A percentile compares a stretch with the other conserved stretches of the same genome.
Conservation (phyloP, 164 flowering plant genomes). For the Piper longum region DNA sequence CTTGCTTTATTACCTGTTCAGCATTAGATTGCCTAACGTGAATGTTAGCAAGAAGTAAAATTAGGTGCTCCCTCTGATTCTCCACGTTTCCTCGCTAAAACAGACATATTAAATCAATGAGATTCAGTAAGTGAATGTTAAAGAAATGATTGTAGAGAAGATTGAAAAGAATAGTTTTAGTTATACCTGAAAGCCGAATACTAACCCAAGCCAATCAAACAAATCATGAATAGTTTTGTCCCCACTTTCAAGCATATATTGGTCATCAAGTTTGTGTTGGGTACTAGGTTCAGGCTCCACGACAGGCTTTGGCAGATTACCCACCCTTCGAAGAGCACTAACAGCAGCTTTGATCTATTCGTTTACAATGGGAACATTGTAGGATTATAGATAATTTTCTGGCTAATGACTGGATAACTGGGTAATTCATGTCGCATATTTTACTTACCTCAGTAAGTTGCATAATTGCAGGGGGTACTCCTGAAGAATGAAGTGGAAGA, state of each 20-base stretch:
- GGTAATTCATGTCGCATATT: background rate
- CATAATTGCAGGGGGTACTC: constrained; percentile 75
- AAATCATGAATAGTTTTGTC: constrained; percentile 49
- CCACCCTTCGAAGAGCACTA: constrained; percentile 50
- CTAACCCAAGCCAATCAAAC: constrained; percentile 81
- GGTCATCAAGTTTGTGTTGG: constrained; percentile 6
- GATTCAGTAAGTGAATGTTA: background rate
- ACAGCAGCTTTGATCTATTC: constrained; percentile 79
- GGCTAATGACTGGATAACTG: background rate
- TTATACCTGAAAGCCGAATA: constrained; percentile 92
- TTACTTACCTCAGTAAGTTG: constrained; percentile 80
- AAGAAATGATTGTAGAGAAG: background rate
- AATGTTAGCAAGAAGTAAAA: constrained; percentile 84
- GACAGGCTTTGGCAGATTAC: constrained; percentile 47
- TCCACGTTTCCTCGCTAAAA: constrained; percentile 94
- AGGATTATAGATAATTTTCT: background rate
- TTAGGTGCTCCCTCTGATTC: constrained; percentile 95
- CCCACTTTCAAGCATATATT: constrained; percentile 22
- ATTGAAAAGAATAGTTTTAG: background rate
- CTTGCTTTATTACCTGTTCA: constrained; percentile 27
- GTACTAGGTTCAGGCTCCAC: constrained; percentile 12
- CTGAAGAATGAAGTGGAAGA: constrained; percentile 67
- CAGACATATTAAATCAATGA: background rate
- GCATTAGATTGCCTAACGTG: constrained; percentile 34
- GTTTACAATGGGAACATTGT: background rate